Conservation (phyloP, 257 asterid genomes). For the Ligustrum vulgare region DNA sequence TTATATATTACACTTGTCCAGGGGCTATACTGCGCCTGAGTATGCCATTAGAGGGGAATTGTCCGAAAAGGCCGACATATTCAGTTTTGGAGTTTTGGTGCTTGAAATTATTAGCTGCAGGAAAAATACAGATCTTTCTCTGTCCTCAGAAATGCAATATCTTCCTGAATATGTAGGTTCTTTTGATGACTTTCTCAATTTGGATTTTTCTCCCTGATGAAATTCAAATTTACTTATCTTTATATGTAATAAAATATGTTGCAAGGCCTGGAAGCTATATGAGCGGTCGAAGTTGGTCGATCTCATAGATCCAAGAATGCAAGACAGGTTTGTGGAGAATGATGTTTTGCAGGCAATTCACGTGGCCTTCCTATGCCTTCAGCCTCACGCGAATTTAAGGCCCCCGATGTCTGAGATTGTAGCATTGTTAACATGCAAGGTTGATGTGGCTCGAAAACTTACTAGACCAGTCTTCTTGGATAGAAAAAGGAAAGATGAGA, state of each 20-base stretch:
- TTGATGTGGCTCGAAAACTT: conserved; percentile 40
- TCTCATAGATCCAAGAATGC: conserved; percentile 59
- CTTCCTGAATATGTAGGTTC: conserved; percentile 70
- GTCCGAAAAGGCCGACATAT: conserved; percentile 75
- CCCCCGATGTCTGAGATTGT: conserved; percentile 86
- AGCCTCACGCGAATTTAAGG: conserved; percentile 57
- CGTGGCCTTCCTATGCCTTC: conserved; percentile 68
- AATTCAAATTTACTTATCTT: conserved; percentile 5
- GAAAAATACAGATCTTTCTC: conserved; percentile 59
- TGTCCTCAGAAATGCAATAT: conserved; percentile 75
- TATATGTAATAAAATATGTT: neutral
- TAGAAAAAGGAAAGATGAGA: conserved; percentile 41
- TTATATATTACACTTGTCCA: conserved; percentile 18
- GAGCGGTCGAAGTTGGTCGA: conserved; percentile 58
- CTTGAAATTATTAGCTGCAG: conserved; percentile 72
- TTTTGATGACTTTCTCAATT: neutral
- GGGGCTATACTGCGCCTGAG: conserved; percentile 86
- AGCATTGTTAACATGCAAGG: conserved; percentile 68
- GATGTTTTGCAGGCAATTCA: conserved; percentile 50
- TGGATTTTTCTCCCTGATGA: conserved; percentile 3
- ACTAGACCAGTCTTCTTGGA: conserved; percentile 60
- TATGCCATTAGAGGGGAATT: conserved; percentile 77
- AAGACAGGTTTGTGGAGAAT: conserved; percentile 38
- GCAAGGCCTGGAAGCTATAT: conserved; percentile 72
- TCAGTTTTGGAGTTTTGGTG: conserved; percentile 71